phyloP scores from a whole-genome alignment of 768 basidiomycete genomes.

The Sarcodon sp. region DNA sequence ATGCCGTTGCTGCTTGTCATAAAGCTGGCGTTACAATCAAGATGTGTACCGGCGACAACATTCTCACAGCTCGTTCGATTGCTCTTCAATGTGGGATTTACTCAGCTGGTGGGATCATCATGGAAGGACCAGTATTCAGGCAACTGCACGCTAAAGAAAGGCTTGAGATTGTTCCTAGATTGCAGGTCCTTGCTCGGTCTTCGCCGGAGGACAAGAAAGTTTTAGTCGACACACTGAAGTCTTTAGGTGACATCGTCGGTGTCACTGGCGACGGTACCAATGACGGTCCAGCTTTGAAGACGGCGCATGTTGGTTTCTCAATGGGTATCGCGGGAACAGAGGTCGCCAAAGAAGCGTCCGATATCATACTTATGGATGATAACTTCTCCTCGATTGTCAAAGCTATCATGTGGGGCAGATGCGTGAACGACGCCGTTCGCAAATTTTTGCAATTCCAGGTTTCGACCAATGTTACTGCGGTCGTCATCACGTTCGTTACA shows the following conservation, averaged over 20 bases:
- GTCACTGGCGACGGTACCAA: constrained; percentile 99
- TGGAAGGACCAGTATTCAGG: constrained; percentile 95
- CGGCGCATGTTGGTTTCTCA: constrained; percentile 92
- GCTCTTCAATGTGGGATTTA: constrained; percentile 95
- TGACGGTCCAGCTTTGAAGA: constrained; percentile 93
- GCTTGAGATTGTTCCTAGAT: constrained; percentile 74
- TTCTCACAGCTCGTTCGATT: constrained; percentile 91
- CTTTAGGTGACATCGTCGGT: constrained; percentile 81
- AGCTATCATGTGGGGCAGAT: constrained; percentile 98
- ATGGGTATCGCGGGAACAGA: constrained; percentile 97
- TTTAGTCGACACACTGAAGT: constrained; percentile 79
- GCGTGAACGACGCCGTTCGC: constrained; percentile 94
- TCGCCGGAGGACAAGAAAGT: constrained; percentile 96
- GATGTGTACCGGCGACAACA: constrained; percentile 99
- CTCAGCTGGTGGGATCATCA: constrained; percentile 86
- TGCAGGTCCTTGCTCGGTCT: constrained; percentile 95
- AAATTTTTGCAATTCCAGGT: constrained; percentile 97
- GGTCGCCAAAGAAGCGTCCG: constrained; percentile 97
- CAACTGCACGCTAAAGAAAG: constrained; percentile 57
- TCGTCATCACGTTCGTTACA: constrained; percentile 85
- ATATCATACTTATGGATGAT: constrained; percentile 97
- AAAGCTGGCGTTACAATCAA: constrained; percentile 87
- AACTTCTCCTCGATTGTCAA: constrained; percentile 94
- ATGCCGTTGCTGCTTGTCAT: constrained; percentile 81
- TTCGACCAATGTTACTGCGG: constrained; percentile 91